phyloP scores from a whole-genome alignment of 2,329 filamentous ascomycete genomes.

The Fusarium floridanum region DNA sequence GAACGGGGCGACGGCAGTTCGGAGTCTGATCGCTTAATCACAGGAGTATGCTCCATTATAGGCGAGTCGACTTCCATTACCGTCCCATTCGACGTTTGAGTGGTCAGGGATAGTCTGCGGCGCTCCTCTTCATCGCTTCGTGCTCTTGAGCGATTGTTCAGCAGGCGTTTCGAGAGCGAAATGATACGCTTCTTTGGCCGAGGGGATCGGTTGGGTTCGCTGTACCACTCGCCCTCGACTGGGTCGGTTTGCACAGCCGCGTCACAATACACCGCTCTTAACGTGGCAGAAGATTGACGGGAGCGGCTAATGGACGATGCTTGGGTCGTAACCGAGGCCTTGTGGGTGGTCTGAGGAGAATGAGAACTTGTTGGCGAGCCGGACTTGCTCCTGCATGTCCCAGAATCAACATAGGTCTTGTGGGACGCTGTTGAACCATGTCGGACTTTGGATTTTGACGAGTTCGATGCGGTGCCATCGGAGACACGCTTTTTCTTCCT shows the following conservation, averaged over 20 bases:
- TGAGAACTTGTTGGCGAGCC: conserved; percentile 61
- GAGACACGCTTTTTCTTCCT: conserved; percentile 74
- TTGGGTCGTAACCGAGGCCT: conserved; percentile 45
- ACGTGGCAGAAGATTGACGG: conserved; percentile 55
- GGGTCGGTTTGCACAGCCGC: conserved; percentile 67
- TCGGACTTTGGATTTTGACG: conserved; percentile 56
- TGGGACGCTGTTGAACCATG: conserved; percentile 54
- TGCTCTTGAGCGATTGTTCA: conserved; percentile 62
- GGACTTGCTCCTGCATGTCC: conserved; percentile 66
- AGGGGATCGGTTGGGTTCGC: conserved; percentile 51
- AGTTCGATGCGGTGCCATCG: conserved; percentile 59
- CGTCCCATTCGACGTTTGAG: conserved; percentile 46
- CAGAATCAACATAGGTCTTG: conserved; percentile 64
- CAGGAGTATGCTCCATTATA: conserved; percentile 47
- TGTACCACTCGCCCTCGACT: conserved; percentile 67
- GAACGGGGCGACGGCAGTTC: conserved; percentile 44
- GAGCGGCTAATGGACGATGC: conserved; percentile 49
- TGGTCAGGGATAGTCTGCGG: conserved; percentile 43
- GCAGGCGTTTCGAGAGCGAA: conserved; percentile 65
- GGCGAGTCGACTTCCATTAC: conserved; percentile 59
- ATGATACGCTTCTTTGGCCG: conserved; percentile 63
- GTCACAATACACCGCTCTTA: conserved; percentile 62
- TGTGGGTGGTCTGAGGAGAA: conserved; percentile 54
- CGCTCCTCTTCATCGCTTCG: conserved; percentile 57
- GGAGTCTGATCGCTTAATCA: conserved; percentile 29